These are phyloP conservation scores for Dryadomyces quercus-mongolicae DNA, from an alignment of 2,329 filamentous ascomycete genomes.

Conservation along the genomic window DNA sequence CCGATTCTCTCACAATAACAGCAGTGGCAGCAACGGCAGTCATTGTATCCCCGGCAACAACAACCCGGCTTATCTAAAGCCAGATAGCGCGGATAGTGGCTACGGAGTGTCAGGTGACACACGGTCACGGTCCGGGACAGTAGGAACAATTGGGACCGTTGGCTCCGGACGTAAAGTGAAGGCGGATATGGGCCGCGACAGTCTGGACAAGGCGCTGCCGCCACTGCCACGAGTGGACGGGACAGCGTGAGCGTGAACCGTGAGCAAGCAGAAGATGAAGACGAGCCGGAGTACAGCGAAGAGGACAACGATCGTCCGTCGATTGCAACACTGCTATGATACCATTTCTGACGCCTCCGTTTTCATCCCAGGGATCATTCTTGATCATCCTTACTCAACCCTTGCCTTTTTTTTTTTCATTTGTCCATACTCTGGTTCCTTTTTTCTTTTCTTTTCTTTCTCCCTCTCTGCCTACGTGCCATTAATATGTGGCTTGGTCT, in stretches of 20 bases:
- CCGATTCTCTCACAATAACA: slow-evolving; percentile 17
- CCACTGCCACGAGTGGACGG: slow-evolving; percentile 31
- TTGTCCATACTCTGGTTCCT: slow-evolving; percentile 3
- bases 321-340: not conserved
- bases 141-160: slow-evolving; percentile 12
- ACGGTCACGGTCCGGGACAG: slow-evolving; percentile 15
- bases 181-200: slow-evolving; percentile 37
- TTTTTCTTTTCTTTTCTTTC: not conserved
- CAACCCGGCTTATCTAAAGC: slow-evolving; percentile 26
- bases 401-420: not conserved
- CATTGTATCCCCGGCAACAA: slow-evolving; percentile 1
- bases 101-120: slow-evolving; percentile 24
- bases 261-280: not conserved
- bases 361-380: not conserved
- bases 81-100: slow-evolving; percentile 35
- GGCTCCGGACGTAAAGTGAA: slow-evolving; percentile 19
- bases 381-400: not conserved
- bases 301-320: not conserved
- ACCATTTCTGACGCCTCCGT: not conserved
- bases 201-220: slow-evolving; percentile 48
- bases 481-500: not conserved
- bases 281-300: too few species aligned
- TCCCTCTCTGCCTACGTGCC: not conserved
- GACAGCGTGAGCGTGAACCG: not conserved
- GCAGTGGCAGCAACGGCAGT: slow-evolving; percentile 16